Evolutionary conservation across 495 filamentous ascomycete genomes (phyloP).

Genomic region (Aspergillus bridgeri): DNA sequence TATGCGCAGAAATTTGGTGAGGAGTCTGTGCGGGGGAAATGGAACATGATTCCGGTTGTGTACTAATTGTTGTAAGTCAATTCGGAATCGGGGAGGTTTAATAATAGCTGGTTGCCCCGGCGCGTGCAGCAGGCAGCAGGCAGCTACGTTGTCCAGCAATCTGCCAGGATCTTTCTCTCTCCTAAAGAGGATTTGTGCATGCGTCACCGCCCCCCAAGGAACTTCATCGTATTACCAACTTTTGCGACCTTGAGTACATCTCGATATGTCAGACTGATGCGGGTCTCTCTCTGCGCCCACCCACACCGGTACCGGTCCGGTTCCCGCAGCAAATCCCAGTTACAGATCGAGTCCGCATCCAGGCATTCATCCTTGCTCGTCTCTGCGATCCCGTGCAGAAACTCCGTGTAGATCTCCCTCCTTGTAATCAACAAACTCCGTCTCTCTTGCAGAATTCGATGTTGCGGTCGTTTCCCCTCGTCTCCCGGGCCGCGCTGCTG

Average conservation of each 20-base stretch:
- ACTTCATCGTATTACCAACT: conserved; percentile 62
- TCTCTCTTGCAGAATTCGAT: conserved; percentile 82
- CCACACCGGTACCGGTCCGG: conserved; percentile 54
- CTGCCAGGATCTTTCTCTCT: background rate
- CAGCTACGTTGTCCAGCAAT: background rate
- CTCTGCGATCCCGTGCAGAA: conserved; percentile 74
- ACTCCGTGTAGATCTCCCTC: conserved; percentile 62
- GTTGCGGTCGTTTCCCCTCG: conserved; percentile 34
- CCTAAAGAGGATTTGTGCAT: background rate
- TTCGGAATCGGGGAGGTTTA: background rate
- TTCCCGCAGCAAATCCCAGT: conserved; percentile 76
- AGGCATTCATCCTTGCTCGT: conserved; percentile 57
- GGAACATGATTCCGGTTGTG: conserved; percentile 80
- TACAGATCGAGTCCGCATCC: conserved; percentile 61
- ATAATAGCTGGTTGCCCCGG: background rate
- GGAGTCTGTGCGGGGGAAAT: conserved; percentile 60
- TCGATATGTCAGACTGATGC: conserved; percentile 87
- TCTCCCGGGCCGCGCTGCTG: conserved; percentile 24
- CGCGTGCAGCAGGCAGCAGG: too few relatives aligned
- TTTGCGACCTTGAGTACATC: conserved; percentile 87
- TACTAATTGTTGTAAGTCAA: conserved; percentile 45
- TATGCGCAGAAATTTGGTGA: conserved; percentile 76
- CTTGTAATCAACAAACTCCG: conserved; percentile 76
- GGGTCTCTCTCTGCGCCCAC: conserved; percentile 56
- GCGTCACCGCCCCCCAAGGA: conserved; percentile 45